Conservation (phyloP, 192 early-diverging fungal genomes). For the Coemansia sp. region DNA sequence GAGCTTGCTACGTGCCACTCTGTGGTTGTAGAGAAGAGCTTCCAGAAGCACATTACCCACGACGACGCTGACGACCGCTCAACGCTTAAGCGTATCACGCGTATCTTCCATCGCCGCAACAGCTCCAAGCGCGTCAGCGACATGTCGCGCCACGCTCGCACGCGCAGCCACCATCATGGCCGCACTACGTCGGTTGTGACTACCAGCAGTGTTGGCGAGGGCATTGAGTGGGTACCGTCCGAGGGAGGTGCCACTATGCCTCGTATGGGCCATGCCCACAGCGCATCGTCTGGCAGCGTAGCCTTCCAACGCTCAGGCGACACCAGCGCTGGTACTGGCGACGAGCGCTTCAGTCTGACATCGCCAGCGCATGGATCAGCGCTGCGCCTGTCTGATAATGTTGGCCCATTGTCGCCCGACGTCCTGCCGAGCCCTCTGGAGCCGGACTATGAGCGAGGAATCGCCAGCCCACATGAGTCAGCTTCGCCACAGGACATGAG, state of each 20-base stretch:
- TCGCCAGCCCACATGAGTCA: not conserved
- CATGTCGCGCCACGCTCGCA: slow-evolving; percentile 46
- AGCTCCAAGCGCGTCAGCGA: slow-evolving; percentile 43
- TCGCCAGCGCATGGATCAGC: slow-evolving; percentile 14
- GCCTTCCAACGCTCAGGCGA: slow-evolving; percentile 16
- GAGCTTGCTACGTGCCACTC: slow-evolving; percentile 93
- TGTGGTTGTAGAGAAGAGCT: slow-evolving; percentile 80
- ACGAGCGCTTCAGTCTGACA: slow-evolving; percentile 13
- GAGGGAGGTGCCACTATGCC: not conserved
- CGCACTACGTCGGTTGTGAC: slow-evolving; percentile 49
- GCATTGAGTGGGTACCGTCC: slow-evolving; percentile 46
- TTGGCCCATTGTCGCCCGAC: not conserved
- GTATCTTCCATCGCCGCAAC: slow-evolving; percentile 33
- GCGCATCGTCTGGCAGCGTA: slow-evolving; percentile 17
- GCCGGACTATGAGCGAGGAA: not conserved
- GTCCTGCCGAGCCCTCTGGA: not conserved
- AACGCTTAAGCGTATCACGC: slow-evolving; percentile 37
- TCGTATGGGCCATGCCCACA: slow-evolving; percentile 26
- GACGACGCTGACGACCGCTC: slow-evolving; percentile 44
- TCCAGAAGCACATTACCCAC: slow-evolving; percentile 42
- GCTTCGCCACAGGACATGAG: slow-evolving; percentile 22
- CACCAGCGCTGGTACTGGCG: not conserved
- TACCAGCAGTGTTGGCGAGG: slow-evolving; percentile 32
- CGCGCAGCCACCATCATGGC: slow-evolving; percentile 47
- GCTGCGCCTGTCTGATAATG: not conserved